phyloP scores from a whole-genome alignment of 73 alveolate species.

The Halteria grandinella region DNA sequence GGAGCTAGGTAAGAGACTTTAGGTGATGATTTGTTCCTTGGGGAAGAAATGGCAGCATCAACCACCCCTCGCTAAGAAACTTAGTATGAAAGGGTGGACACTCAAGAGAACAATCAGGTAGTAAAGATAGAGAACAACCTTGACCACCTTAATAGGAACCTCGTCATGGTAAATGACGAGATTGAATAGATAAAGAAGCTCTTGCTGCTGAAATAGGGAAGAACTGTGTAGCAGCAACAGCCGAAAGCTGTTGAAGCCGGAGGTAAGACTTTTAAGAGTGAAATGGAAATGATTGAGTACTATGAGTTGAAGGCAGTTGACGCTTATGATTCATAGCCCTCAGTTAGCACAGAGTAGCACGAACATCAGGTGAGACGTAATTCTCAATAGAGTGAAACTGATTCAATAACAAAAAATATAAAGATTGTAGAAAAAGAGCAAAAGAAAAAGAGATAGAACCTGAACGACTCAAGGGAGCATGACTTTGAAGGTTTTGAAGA shows the following conservation, averaged over 20 bases:
- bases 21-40: too few relatives aligned
- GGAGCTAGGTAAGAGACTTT: too few relatives aligned
- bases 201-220: neutral
- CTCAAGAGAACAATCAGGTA: constrained; percentile 21
- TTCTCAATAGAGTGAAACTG: too few relatives aligned
- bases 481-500: constrained; percentile 46
- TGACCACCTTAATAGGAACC: constrained; percentile 10
- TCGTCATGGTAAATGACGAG: constrained; percentile 19
- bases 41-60: too few relatives aligned
- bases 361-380: too few relatives aligned
- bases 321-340: too few relatives aligned
- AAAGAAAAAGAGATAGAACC: neutral
- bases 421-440: constrained; percentile 22
- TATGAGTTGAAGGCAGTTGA: constrained; percentile 41
- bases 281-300: constrained; percentile 30
- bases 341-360: too few relatives aligned
- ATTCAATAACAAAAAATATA: too few relatives aligned
- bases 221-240: neutral
- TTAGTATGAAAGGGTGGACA: too few relatives aligned
- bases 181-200: constrained; percentile 27
- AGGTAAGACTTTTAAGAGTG: constrained; percentile 3
- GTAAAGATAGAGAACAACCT: constrained; percentile 26
- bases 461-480: constrained; percentile 42
- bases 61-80: too few relatives aligned
- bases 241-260: neutral